A percentile compares a stretch with the other conserved stretches of the same genome.
phyloP scores from a whole-genome alignment of 305 asterid genomes.

The Solanum hybrid region DNA sequence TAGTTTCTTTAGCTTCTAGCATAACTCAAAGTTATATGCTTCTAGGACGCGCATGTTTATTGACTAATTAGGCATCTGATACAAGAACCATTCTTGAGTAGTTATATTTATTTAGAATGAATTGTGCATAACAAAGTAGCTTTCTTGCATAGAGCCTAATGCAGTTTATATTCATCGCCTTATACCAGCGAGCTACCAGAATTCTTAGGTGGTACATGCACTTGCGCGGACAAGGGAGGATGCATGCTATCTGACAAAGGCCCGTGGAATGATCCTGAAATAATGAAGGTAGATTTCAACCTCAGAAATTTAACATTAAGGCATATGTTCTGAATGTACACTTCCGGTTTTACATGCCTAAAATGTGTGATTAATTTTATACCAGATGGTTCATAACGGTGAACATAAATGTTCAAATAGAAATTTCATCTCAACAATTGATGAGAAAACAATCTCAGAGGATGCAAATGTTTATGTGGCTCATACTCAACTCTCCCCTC shows the following conservation, averaged over 20 bases:
- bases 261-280: conserved; percentile 88
- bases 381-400: conserved; percentile 78
- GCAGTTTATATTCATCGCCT: not conserved
- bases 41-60: not conserved
- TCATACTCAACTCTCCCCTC: conserved; percentile 43
- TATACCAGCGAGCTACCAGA: conserved; percentile 81
- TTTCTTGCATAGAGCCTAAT: not conserved
- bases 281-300: conserved; percentile 57
- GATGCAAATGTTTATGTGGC: conserved; percentile 29
- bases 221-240: conserved; percentile 79
- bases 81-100: not conserved
- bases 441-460: conserved; percentile 70
- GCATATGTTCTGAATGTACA: not conserved
- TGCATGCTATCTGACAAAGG: conserved; percentile 91
- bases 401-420: conserved; percentile 35
- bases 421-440: conserved; percentile 26
- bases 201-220: conserved; percentile 91
- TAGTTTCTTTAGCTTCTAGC: not conserved
- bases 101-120: not conserved
- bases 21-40: not conserved
- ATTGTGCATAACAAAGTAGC: not conserved
- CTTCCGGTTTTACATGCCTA: not conserved
- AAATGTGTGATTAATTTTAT: conserved; percentile 4
- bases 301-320: not conserved
- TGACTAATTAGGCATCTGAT: not conserved